These are phyloP conservation scores for Quercus bicolor DNA, from an alignment of 306 rosid species.

Conservation along the genomic window DNA sequence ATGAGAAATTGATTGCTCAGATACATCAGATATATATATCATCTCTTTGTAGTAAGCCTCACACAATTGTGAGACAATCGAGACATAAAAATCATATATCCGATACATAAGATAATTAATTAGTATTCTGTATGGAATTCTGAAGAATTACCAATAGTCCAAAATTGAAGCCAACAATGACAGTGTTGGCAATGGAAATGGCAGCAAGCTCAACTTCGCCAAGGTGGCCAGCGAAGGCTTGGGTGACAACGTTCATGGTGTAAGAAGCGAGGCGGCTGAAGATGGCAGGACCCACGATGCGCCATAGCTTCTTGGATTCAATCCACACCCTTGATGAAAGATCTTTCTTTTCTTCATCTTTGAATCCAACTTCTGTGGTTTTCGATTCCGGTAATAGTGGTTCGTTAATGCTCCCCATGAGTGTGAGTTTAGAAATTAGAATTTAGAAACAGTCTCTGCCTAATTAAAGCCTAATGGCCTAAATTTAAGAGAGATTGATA, in stretches of 20 bases:
- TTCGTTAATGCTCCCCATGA: background rate
- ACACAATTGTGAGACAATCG: too few relatives aligned
- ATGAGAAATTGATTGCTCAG: too few relatives aligned
- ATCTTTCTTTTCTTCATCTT: background rate
- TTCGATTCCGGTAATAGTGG: background rate
- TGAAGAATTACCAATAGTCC: conserved; percentile 55
- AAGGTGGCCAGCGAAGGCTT: conserved; percentile 76
- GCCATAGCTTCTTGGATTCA: conserved; percentile 66
- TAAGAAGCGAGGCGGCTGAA: conserved; percentile 55
- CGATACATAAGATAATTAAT: too few relatives aligned
- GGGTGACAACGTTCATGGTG: conserved; percentile 73
- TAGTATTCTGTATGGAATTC: background rate
- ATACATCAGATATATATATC: background rate
- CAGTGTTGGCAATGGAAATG: conserved; percentile 74
- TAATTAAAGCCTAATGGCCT: background rate
- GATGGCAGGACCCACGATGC: conserved; percentile 68
- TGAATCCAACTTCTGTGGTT: background rate
- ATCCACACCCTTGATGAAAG: conserved; percentile 34
- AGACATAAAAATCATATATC: background rate
- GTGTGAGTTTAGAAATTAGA: background rate
- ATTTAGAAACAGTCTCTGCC: background rate
- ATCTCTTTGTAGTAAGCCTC: too few relatives aligned
- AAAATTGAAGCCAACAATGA: conserved; percentile 73
- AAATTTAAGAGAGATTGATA: background rate
- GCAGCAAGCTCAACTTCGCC: conserved; percentile 68